Base-by-base conservation (phyloP, 257 asterid genomes). In the Oldenlandia corymbosa region DNA sequence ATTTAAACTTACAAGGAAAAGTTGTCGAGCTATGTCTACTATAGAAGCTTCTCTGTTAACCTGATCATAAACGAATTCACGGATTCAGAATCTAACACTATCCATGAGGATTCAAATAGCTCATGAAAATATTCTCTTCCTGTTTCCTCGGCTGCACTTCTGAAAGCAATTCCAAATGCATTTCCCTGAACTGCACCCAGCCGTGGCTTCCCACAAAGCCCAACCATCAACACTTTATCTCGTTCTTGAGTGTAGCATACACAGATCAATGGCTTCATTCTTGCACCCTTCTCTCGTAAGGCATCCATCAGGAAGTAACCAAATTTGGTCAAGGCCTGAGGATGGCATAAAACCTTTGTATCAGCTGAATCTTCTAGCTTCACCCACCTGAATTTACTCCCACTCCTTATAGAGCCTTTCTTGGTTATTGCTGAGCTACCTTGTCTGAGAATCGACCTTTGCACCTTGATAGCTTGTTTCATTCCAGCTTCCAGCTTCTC, bases 301-400 rank as follows among this genome's bases (percentile, higher is more conserved):
- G 99, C 99, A 23, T 93, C 99, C 97, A 88, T 84, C 58, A 93
- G 71, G 70, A 93, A 93, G 31, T 75, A 87, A 23, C 99, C 96
- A 7, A 90, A 86, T 77, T 90, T 93, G 12, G 99, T 93, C 71
- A 93, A 79, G 56, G 97, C 96, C 74, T 90, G 96, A 71, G 99
- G 99, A 60, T 84, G 78, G 52, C 96, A 88, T 68, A 93, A 60
- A 55, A 93, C 83, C 76, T 80, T 83, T 30, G 85, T 74, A 75
- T 93, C 99, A 2, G 88, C 83, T 2, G 95, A 80, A 69, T 93
- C 95, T 57, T 93, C 95, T 7, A 93, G 94, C 67, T 90, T 90
- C 69, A 93, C 96, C 99, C 99, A 90, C 59, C 99, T 75, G 73
- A 90, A 93, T 76, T 88, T 93, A 45, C 97, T 86, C 56, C 97